Evolutionary conservation across 768 basidiomycete species (phyloP).

Genomic region (Russula abietina): DNA sequence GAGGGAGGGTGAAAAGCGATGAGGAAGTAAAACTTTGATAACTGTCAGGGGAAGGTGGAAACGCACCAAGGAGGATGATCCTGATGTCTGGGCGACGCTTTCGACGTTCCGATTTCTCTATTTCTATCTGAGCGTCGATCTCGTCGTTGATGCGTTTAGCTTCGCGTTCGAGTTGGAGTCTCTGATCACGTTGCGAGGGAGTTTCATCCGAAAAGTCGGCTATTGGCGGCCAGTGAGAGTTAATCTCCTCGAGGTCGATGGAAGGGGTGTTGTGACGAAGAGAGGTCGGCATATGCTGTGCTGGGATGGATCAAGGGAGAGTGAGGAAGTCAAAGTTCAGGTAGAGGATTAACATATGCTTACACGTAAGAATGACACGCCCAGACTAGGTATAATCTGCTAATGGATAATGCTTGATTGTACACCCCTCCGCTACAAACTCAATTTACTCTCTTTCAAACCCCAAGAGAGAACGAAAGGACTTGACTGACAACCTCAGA

Average conservation of each 20-base stretch:
- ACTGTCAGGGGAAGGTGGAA: background rate
- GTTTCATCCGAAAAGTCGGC: constrained; percentile 37
- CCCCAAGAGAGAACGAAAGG: background rate
- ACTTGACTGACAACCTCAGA: background rate
- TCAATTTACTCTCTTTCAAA: background rate
- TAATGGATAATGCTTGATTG: constrained; percentile 25
- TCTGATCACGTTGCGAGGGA: constrained; percentile 36
- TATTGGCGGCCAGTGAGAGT: constrained; percentile 31
- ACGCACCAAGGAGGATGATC: constrained; percentile 53
- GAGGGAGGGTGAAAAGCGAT: background rate
- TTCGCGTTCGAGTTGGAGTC: constrained; percentile 41
- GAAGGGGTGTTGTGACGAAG: background rate
- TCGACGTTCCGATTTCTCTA: constrained; percentile 40
- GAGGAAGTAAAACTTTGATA: background rate
- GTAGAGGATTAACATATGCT: background rate
- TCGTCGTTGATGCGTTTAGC: constrained; percentile 48
- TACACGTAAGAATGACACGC: constrained; percentile 8
- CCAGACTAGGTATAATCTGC: constrained; percentile 8
- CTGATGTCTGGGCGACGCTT: constrained; percentile 40
- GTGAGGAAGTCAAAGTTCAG: background rate
- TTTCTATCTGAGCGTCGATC: constrained; percentile 48
- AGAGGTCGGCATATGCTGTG: background rate
- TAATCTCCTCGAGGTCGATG: constrained; percentile 18
- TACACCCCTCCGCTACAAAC: background rate
- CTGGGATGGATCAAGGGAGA: background rate